Percentiles rank a stretch among this genome's conserved stretches.
Evolutionary conservation across 495 filamentous ascomycete genomes (phyloP).

Genomic region (Xylaria scruposa): DNA sequence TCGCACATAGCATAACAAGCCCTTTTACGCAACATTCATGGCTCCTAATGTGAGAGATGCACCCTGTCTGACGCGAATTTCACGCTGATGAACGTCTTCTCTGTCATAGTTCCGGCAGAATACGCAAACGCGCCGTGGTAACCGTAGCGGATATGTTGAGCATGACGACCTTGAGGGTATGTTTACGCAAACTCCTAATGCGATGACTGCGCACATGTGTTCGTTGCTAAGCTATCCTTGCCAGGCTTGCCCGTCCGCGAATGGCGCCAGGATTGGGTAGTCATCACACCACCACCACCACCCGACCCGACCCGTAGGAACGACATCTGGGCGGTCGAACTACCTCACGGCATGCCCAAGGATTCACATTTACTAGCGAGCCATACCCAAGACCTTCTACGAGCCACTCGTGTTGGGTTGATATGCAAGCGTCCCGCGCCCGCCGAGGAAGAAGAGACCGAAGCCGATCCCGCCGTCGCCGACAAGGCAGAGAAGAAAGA

Average conservation of each 20-base stretch:
- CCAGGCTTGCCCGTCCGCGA: conserved; percentile 83
- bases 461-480: conserved; percentile 52
- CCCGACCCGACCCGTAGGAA: conserved; percentile 58
- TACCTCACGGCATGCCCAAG: conserved; percentile 78
- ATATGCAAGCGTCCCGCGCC: conserved; percentile 66
- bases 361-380: conserved; percentile 81
- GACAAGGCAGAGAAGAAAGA: conserved; percentile 56
- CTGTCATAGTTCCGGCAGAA: conserved; percentile 37
- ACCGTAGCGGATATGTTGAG: conserved; percentile 75
- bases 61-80: not conserved
- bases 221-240: not conserved
- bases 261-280: conserved; percentile 79
- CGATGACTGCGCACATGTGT: not conserved
- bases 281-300: conserved; percentile 68
- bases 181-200: not conserved
- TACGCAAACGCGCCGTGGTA: conserved; percentile 72
- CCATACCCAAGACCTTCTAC: conserved; percentile 82
- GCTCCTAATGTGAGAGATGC: conserved; percentile 6
- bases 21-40: not conserved
- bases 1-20: not conserved
- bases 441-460: conserved; percentile 58
- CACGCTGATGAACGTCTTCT: conserved; percentile 9
- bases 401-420: conserved; percentile 76
- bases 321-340: conserved; percentile 62
- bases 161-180: conserved; percentile 90